phyloP scores from a whole-genome alignment of 2,329 filamentous ascomycete species.

The Cercospora beticola region DNA sequence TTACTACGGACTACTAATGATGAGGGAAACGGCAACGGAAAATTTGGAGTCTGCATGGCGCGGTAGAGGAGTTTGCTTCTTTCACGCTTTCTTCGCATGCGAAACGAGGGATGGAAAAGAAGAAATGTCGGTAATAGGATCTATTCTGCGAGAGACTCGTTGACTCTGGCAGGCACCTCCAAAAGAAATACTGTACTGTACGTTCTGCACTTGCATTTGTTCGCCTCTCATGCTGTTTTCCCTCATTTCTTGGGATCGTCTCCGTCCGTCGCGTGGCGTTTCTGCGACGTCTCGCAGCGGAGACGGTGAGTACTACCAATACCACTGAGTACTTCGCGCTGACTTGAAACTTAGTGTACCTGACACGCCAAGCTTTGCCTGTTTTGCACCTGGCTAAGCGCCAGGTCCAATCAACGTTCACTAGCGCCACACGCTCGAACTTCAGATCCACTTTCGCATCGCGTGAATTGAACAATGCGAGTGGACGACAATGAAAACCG shows the following conservation, averaged over 20 bases:
- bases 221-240: neutral
- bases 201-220: neutral
- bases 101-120: slow-evolving; percentile 5
- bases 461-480: neutral
- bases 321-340: neutral
- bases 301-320: neutral
- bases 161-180: neutral
- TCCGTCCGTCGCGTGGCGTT: neutral
- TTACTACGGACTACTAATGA: slow-evolving; percentile 11
- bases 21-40: neutral
- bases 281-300: neutral
- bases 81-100: neutral
- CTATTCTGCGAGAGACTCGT: neutral
- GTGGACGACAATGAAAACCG: neutral
- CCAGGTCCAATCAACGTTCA: slow-evolving; percentile 11
- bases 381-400: slow-evolving; percentile 3
- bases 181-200: neutral
- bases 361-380: neutral
- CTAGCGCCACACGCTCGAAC: slow-evolving; percentile 2
- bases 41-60: slow-evolving; percentile 4
- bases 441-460: neutral
- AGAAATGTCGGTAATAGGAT: slow-evolving; percentile 11
- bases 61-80: neutral
- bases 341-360: slow-evolving; percentile 6
- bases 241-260: neutral